Conservation (phyloP, 805 yeast species). For the Candida fluviatilis region DNA sequence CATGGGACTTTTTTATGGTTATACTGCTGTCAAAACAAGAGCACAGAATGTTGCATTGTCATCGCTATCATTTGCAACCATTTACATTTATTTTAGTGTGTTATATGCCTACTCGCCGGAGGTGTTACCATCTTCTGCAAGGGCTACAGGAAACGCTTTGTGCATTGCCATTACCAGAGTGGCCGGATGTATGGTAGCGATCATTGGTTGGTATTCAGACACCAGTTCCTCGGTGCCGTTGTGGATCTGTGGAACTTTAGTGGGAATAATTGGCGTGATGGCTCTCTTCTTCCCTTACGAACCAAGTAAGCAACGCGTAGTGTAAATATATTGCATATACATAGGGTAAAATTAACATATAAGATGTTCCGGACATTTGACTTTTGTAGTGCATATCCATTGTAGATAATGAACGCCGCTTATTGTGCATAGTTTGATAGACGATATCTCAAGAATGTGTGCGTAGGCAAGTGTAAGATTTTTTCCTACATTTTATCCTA, state of each 20-base stretch:
- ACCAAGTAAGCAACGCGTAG: slow-evolving; percentile 27
- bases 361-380: no score
- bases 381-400: no score
- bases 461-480: no score
- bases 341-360: neutral
- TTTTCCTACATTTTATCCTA: no score
- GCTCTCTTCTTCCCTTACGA: slow-evolving; percentile 33
- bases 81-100: slow-evolving; percentile 32
- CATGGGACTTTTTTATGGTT: slow-evolving; percentile 58
- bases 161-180: slow-evolving; percentile 28
- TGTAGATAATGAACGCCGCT: no score
- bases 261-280: slow-evolving; percentile 27
- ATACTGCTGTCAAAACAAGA: slow-evolving; percentile 53
- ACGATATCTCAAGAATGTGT: no score
- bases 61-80: slow-evolving; percentile 42
- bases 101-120: slow-evolving; percentile 35
- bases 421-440: no score
- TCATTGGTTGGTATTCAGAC: slow-evolving; percentile 30
- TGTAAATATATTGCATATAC: slow-evolving; percentile 9
- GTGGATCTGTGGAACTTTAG: slow-evolving; percentile 33
- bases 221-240: slow-evolving; percentile 27
- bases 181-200: slow-evolving; percentile 27
- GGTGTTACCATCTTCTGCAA: slow-evolving; percentile 30
- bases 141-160: slow-evolving; percentile 35
- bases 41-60: slow-evolving; percentile 40